phyloP scores from a whole-genome alignment of 192 early-diverging fungal species.

The Mortierella claussenii region DNA sequence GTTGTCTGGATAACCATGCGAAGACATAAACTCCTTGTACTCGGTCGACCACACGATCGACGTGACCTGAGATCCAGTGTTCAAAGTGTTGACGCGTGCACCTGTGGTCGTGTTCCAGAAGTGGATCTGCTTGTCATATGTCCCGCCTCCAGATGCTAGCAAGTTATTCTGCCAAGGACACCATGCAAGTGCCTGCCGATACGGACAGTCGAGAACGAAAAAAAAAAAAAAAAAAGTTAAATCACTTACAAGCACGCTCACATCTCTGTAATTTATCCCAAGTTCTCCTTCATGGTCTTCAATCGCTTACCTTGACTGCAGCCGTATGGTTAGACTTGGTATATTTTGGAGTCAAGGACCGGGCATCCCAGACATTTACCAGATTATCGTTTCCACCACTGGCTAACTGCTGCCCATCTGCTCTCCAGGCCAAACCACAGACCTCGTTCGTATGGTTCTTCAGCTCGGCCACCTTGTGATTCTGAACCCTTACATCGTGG shows the following conservation, averaged over 20 bases:
- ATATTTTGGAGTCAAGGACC: constrained; percentile 69
- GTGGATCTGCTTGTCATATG: constrained; percentile 87
- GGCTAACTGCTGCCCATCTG: constrained; percentile 82
- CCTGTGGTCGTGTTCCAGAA: constrained; percentile 91
- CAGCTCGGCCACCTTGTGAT: constrained; percentile 82
- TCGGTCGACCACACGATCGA: constrained; percentile 90
- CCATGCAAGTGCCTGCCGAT: constrained; percentile 90
- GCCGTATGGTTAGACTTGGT: constrained; percentile 82
- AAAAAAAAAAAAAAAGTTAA: constrained; percentile 11
- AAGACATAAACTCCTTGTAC: constrained; percentile 87
- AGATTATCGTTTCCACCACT: constrained; percentile 96
- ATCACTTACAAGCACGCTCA: too few relatives aligned
- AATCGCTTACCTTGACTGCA: constrained; percentile 85
- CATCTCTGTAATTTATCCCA: neutral
- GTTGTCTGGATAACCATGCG: constrained; percentile 93
- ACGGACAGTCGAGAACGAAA: too few relatives aligned
- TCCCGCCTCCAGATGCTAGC: constrained; percentile 92
- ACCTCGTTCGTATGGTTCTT: constrained; percentile 80
- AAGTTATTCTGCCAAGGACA: constrained; percentile 89
- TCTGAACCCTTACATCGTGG: constrained; percentile 91
- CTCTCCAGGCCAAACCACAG: constrained; percentile 90
- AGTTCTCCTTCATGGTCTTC: neutral
- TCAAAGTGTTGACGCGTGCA: constrained; percentile 67
- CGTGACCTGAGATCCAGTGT: constrained; percentile 92
- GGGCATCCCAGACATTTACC: constrained; percentile 90